Evolutionary conservation across 176 grass and related monocot species (phyloP).

Genomic region (Coix lacrymajobi): DNA sequence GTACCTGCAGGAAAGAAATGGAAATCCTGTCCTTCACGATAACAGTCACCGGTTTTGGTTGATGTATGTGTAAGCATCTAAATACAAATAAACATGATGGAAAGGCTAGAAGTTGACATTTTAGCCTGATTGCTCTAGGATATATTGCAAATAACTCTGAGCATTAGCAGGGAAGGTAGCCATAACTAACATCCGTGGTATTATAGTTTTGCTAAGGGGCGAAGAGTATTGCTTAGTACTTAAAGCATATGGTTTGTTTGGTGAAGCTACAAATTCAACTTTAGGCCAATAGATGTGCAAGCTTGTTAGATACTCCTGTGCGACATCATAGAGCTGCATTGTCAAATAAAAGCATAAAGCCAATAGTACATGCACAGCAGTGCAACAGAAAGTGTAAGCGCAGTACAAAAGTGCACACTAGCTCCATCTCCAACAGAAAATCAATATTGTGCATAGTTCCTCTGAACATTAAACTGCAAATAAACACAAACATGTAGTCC

Average conservation of each 20-base stretch:
- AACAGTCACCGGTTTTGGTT: neutral
- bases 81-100: neutral
- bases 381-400: neutral
- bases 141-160: conserved; percentile 11
- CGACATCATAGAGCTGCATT: neutral
- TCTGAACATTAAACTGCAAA: neutral
- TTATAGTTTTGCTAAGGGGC: neutral
- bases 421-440: neutral
- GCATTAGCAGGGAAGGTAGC: neutral
- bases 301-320: neutral
- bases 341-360: neutral
- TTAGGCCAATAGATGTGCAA: neutral
- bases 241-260: neutral
- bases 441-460: neutral
- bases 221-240: neutral
- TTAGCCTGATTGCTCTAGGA: conserved; percentile 3
- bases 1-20: neutral
- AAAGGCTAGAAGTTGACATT: neutral
- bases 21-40: neutral
- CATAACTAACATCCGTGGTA: conserved; percentile 5
- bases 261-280: neutral
- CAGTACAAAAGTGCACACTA: neutral
- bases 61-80: neutral
- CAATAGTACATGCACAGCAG: neutral
- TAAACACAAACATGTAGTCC: neutral